A percentile compares a stretch with the other conserved stretches of the same genome.
phyloP scores from a whole-genome alignment of 1,284 basidiomycete genomes.

The Cryptococcus maquisensis region DNA sequence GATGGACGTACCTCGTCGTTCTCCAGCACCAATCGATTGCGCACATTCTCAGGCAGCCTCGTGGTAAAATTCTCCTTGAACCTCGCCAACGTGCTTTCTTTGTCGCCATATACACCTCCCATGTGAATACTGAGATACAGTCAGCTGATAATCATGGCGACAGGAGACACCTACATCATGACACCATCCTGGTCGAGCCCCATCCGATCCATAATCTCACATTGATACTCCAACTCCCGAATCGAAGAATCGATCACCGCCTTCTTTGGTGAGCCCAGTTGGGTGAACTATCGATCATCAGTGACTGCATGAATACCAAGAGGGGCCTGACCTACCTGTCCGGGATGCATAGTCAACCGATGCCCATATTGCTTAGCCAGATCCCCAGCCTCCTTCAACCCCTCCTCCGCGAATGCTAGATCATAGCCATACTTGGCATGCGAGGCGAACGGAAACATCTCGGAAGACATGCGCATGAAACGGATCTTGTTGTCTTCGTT shows the following conservation, averaged over 20 bases:
- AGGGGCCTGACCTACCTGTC: slow-evolving; percentile 53
- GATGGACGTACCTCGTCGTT: slow-evolving; percentile 69
- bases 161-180: slow-evolving; percentile 35
- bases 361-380: slow-evolving; percentile 74
- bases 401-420: slow-evolving; percentile 51
- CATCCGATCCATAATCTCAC: slow-evolving; percentile 80
- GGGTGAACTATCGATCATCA: slow-evolving; percentile 57
- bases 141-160: background rate
- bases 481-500: slow-evolving; percentile 74
- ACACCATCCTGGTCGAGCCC: slow-evolving; percentile 50
- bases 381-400: slow-evolving; percentile 56
- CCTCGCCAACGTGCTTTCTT: slow-evolving; percentile 63
- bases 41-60: slow-evolving; percentile 60
- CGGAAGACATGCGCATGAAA: slow-evolving; percentile 78
- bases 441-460: slow-evolving; percentile 90
- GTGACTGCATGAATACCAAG: background rate
- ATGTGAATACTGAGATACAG: slow-evolving; percentile 34
- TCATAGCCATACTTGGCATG: slow-evolving; percentile 75
- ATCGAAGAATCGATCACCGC: slow-evolving; percentile 70
- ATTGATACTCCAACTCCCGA: slow-evolving; percentile 76
- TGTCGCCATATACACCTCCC: slow-evolving; percentile 77
- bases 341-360: slow-evolving; percentile 79
- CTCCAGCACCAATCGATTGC: slow-evolving; percentile 74
- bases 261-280: slow-evolving; percentile 70
- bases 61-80: slow-evolving; percentile 66